Evolutionary conservation across 441 rosid species (phyloP), one percentile per base, ranked within the genome.

Genomic region (Erodium texanum): DNA sequence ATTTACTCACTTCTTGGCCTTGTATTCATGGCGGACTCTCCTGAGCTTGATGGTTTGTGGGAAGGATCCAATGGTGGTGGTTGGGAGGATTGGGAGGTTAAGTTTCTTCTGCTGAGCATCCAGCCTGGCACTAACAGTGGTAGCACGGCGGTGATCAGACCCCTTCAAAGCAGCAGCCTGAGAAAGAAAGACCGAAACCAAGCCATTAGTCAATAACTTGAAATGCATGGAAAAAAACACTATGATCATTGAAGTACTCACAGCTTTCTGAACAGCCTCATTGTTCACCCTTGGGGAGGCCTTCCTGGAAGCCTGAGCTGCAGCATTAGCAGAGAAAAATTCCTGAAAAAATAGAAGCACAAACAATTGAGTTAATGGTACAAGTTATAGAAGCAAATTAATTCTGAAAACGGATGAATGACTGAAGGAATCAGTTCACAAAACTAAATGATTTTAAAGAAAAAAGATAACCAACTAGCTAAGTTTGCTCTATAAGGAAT

Each of bases 51-150:
- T 45, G 19, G 97, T 93, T 73, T 93, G 98, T 64, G 98, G 97
- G 85, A 93, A 90, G 66, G 98, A 93, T 27, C 98, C 98, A 73
- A 90, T 93, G 67, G 98, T 90, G 63, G 98, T 93, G 74, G 97
- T 93, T 66, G 97, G 97, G 67, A 93, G 96, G 78, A 93, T 71
- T n/a, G 98, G 98, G 66, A 93, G 97, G 77, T 93, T 89, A 54
- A 93, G 97, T 84, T 90, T 89, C 82, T 83, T 93, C 89, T 93
- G 98, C 78, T 93, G 97, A 71, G 94, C 87, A 89, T 87, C 98
- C 16, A 93, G 79, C 75, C 97, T 90, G 34, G 92, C 84, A 69
- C 87, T 87, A 65, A 93, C 97, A 66, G 90, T 86, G 20, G 95
- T 90, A 48, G 87, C 82, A 62, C 96, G 96, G 24, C 93, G 89